Conservation (phyloP, 2,329 filamentous ascomycete species). For the Neonectria coccinea region DNA sequence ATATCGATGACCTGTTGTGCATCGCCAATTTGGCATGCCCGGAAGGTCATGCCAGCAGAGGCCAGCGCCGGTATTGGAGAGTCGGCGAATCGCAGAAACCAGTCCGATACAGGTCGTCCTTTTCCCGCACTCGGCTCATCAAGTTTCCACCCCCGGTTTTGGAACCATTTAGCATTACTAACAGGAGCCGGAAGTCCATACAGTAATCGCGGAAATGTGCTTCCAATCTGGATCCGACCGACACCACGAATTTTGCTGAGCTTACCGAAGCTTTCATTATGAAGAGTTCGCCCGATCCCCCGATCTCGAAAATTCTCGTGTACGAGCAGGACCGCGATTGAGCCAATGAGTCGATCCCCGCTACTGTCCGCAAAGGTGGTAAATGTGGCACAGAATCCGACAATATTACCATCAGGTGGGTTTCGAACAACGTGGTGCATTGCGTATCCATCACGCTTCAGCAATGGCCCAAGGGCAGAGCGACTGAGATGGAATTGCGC, state of each 20-base stretch:
- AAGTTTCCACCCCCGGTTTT: slow-evolving; percentile 65
- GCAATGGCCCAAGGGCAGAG: slow-evolving; percentile 57
- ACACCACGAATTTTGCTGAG: slow-evolving; percentile 65
- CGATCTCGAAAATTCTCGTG: slow-evolving; percentile 58
- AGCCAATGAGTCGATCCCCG: slow-evolving; percentile 65
- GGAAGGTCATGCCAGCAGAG: slow-evolving; percentile 57
- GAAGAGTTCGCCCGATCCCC: slow-evolving; percentile 66
- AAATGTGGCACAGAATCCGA: slow-evolving; percentile 72
- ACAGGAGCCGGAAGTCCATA: slow-evolving; percentile 63
- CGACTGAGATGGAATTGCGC: slow-evolving; percentile 59
- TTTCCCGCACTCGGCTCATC: slow-evolving; percentile 57
- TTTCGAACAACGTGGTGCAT: slow-evolving; percentile 68
- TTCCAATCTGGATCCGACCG: slow-evolving; percentile 66
- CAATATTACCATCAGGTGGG: slow-evolving; percentile 53
- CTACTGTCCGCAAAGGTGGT: slow-evolving; percentile 67
- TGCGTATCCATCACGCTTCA: slow-evolving; percentile 66
- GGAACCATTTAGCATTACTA: slow-evolving; percentile 63
- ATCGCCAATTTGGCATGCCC: slow-evolving; percentile 59
- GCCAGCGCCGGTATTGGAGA: slow-evolving; percentile 57
- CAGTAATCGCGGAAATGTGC: slow-evolving; percentile 68
- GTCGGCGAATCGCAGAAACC: slow-evolving; percentile 64
- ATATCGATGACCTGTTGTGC: slow-evolving; percentile 61
- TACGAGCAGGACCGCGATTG: slow-evolving; percentile 66
- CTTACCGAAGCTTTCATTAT: slow-evolving; percentile 62
- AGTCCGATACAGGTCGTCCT: slow-evolving; percentile 65